These are phyloP conservation scores for Leccinum angustisporum DNA, from an alignment of 1,284 basidiomycete genomes.

Conservation along the genomic window DNA sequence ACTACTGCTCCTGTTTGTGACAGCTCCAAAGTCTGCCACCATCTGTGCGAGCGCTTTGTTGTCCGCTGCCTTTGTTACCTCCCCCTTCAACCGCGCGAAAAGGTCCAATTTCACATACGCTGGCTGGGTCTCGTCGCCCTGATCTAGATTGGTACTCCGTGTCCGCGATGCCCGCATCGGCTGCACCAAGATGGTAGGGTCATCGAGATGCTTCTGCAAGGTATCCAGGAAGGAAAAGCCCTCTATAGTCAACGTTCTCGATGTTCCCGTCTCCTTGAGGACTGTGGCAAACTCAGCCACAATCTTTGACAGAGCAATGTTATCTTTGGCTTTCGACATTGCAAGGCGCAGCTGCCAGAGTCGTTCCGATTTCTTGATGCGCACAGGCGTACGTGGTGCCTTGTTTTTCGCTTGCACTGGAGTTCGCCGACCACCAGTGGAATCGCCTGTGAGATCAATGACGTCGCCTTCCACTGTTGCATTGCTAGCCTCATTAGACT, in stretches of 20 bases:
- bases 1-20: slow-evolving; percentile 63
- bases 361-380: slow-evolving; percentile 52
- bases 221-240: slow-evolving; percentile 67
- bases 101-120: slow-evolving; percentile 55
- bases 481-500: slow-evolving; percentile 24
- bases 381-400: slow-evolving; percentile 33
- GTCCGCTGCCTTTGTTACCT: slow-evolving; percentile 48
- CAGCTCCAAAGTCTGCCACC: slow-evolving; percentile 64
- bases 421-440: slow-evolving; percentile 37
- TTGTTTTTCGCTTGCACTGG: slow-evolving; percentile 23
- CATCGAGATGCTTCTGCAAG: slow-evolving; percentile 63
- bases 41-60: slow-evolving; percentile 59
- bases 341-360: slow-evolving; percentile 47
- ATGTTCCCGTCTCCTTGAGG: slow-evolving; percentile 62
- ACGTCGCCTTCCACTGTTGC: slow-evolving; percentile 34
- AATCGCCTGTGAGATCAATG: slow-evolving; percentile 51
- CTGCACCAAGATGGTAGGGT: slow-evolving; percentile 57
- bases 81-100: slow-evolving; percentile 52
- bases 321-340: slow-evolving; percentile 51
- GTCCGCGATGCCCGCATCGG: slow-evolving; percentile 51
- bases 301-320: slow-evolving; percentile 48
- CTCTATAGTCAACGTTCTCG: slow-evolving; percentile 66
- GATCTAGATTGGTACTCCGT: slow-evolving; percentile 39
- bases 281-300: slow-evolving; percentile 59
- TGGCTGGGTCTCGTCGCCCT: slow-evolving; percentile 38